Conservation (phyloP, 2,329 filamentous ascomycete genomes). For the Diplodia intermedia region DNA sequence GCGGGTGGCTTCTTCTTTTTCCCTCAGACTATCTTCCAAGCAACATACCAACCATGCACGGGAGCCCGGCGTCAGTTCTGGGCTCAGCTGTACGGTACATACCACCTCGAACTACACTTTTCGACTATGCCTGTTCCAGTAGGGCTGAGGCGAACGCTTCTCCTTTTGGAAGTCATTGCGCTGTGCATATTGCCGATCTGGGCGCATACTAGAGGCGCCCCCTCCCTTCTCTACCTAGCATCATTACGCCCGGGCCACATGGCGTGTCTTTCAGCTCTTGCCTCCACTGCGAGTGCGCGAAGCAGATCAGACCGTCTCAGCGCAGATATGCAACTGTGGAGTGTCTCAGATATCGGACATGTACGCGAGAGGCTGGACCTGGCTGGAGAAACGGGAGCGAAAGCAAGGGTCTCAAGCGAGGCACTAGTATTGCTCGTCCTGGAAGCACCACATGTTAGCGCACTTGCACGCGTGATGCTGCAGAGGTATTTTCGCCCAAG, state of each 20-base stretch:
- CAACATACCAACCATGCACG: conserved; percentile 9
- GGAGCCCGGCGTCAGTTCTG: neutral
- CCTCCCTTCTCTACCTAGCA: neutral
- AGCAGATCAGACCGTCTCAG: neutral
- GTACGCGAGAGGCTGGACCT: conserved; percentile 23
- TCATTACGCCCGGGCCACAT: neutral
- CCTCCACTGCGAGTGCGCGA: neutral
- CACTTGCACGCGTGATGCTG: neutral
- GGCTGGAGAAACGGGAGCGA: neutral
- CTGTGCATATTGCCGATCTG: neutral
- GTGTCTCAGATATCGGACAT: neutral
- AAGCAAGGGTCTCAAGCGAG: neutral
- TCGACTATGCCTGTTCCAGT: neutral
- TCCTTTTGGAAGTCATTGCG: neutral
- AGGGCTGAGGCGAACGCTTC: conserved; percentile 5
- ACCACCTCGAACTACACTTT: neutral
- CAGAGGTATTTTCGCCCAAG: neutral
- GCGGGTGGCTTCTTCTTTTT: neutral
- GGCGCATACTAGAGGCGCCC: neutral
- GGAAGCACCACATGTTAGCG: neutral
- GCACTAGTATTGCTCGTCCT: neutral
- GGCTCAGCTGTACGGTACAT: neutral
- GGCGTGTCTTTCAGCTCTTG: neutral
- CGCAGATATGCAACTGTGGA: conserved; percentile 1
- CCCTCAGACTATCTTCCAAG: neutral